Base-by-base conservation (phyloP, 176 grass and related monocot genomes). In the Typha latifolia region DNA sequence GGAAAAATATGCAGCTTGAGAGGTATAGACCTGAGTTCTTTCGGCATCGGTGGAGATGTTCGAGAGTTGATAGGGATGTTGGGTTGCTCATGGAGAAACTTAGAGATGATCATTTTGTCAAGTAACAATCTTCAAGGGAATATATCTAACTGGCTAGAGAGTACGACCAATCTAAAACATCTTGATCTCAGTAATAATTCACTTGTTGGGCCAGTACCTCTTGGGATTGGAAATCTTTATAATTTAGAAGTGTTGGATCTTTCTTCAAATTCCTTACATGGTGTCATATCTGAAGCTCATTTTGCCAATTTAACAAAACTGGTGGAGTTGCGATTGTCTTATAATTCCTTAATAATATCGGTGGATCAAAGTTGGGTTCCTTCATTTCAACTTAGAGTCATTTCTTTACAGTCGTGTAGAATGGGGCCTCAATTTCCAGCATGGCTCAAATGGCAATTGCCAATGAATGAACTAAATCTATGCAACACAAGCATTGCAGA, bases 151-250 rank as follows among this genome's bases (percentile, higher is more conserved):
- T 14, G 32, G 69, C 3, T 74, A 4, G 51, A 56, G 0, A 49
- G 52, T 0, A 43, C 80, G 5, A 49, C 27, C 3, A 74, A 68
- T 22, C 32, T 88, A 50, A 61, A 12, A 0, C 3, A 0, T 20
- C 59, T 88, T 57, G 0, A 5, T 14, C 49, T 88, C 13, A 2
- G 2, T 3, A 1, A 66, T 7, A 80, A 76, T 23, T 8, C 10
- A 15, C 49, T 84, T 19, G 29, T 48, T 13, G 85, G 81, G 29
- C 14, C 32, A 11, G 4, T 88, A 67, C 81, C 81, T 1, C 12
- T 14, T 3, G 11, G 47, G 13, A 71, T 88, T 51, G 1, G 51
- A 49, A 12, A 19, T 0, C 81, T 80, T 16, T 16, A 12, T 0
- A 72, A 57, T 0, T 61, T 88, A 4, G 27, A 0, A 27, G 2